A percentile compares a stretch with the other conserved stretches of the same genome.
Evolutionary conservation across 2,329 filamentous ascomycete species (phyloP).

Genomic region (Venturia pyrina): DNA sequence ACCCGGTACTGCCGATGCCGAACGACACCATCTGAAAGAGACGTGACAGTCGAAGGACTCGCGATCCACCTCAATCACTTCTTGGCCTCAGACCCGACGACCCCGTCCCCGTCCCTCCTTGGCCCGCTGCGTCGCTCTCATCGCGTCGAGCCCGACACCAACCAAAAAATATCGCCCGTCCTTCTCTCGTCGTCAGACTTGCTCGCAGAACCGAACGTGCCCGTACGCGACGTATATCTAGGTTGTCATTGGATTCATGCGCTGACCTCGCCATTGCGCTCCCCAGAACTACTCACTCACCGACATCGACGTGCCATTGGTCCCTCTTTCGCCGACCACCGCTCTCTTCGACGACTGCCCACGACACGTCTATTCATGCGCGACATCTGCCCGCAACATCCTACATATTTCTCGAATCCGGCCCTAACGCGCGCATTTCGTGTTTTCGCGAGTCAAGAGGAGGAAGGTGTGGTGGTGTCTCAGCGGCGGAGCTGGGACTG

Average conservation of each 20-base stretch:
- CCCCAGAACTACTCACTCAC: not conserved
- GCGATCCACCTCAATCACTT: not conserved
- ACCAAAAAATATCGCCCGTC: not conserved
- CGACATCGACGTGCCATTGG: not conserved
- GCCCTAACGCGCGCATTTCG: not conserved
- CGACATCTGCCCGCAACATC: not conserved
- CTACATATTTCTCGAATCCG: not conserved
- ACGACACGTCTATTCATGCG: slow-evolving; percentile 6
- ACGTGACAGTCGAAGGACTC: not conserved
- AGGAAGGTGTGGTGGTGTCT: slow-evolving; percentile 7
- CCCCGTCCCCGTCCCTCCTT: not conserved
- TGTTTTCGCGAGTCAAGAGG: not conserved
- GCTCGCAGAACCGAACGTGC: not conserved
- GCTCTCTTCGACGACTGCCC: not conserved
- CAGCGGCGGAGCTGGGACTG: slow-evolving; percentile 10
- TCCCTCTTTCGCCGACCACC: not conserved
- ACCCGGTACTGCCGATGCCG: not conserved
- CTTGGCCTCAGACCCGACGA: not conserved
- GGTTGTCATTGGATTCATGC: not conserved
- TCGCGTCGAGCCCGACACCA: not conserved
- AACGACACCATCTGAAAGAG: too few relatives aligned
- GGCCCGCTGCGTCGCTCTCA: not conserved
- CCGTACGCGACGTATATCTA: not conserved
- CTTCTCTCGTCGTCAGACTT: not conserved
- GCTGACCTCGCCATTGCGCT: not conserved